Evolutionary conservation across 495 filamentous ascomycete species (phyloP), one percentile per base, ranked within the genome.

Genomic region (Penicillium angulare): DNA sequence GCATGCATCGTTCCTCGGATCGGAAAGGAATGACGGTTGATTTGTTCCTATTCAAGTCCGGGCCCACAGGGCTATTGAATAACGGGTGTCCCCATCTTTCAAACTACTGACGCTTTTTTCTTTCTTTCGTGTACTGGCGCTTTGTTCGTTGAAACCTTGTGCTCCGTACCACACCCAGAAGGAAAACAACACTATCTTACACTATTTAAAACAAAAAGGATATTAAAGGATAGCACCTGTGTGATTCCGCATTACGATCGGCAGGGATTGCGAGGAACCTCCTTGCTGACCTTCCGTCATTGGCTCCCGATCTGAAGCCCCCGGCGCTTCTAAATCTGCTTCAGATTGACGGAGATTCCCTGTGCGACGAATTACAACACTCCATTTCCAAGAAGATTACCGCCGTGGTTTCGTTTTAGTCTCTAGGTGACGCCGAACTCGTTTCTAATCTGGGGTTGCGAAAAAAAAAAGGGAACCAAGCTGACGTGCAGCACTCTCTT

Each of bases 321-420:
- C 52, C 57, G 52, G 63, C 63, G 63, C 63, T 61, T 65, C 63
- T 53, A 49, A n/a, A 60, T 63, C 44, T 58, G 54, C 56, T 50
- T 63, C 56, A 63, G 54, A 47, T 52, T 63, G 46, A 41, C 56
- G 48, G 38, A 31, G 46, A 45, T 47, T 53, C 45, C 50, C 47
- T 36, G 43, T 36, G 29, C 33, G 55, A 63, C 59, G 55, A 63
- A 65, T 63, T 52, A 45, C 39, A 51, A 45, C 61, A 56, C 47
- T 36, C 38, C 57, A 44, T 21, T 22, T 8, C 29, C 31, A 51
- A 44, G 24, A 51, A n/a, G n/a, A 20, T 47, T 47, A 34, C 47
- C 57, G 49, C 51, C 16, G 31, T 7, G 45, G 40, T 27, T 45
- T 49, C 47, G 32, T 55, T 50, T 55, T 31, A 47, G 43, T 47